Base-by-base conservation (phyloP, 1,284 basidiomycete genomes). In the Exobasidium cylindrosporum region DNA sequence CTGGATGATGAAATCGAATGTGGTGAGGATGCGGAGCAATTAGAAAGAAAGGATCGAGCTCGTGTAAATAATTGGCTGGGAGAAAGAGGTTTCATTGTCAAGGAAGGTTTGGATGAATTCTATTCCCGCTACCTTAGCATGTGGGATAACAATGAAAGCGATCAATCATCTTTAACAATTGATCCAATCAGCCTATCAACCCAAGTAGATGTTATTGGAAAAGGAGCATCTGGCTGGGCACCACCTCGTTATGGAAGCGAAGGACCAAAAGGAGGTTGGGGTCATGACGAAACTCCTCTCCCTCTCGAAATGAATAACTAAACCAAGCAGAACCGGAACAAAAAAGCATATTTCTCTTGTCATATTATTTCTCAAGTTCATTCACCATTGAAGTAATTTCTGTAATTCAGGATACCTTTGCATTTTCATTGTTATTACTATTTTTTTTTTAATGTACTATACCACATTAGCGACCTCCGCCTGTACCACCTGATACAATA, bases 1-100 rank as follows among this genome's bases (percentile, higher is more conserved):
- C 76, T 85, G 44, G 84, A 85, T 63, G 81, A 81, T 57, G 80
- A 68, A 4, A 53, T 56, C 10, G 28, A 54, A 3, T 56, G 61
- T 1, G 45, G 28, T 2, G 45, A 29, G 6, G 50, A 43, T 2
- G 23, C 28, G 26, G 45, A n/a, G 4, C 54, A 64, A 50, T 40
- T 73, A 23, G 61, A 69, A 30, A 24, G 1, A 11, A 58, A 29
- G 52, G 73, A 75, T 31, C 50, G 35, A n/a, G 57, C 45, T 11
- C 46, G 73, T 30, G 69, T 76, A 17, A 26, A 61, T 14, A 52
- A 26, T 1, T 76, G 73, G 73, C 53, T 76, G 5, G 64, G 64
- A 10, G 63, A 62, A 23, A 24, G 62, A 31, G 29, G 66, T 1
- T 72, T 64, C 61, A 62, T 75, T 24, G 64, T 72, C 6, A 32